phyloP scores from a whole-genome alignment of 257 asterid genomes.

The Capsicum rhomboideum region DNA sequence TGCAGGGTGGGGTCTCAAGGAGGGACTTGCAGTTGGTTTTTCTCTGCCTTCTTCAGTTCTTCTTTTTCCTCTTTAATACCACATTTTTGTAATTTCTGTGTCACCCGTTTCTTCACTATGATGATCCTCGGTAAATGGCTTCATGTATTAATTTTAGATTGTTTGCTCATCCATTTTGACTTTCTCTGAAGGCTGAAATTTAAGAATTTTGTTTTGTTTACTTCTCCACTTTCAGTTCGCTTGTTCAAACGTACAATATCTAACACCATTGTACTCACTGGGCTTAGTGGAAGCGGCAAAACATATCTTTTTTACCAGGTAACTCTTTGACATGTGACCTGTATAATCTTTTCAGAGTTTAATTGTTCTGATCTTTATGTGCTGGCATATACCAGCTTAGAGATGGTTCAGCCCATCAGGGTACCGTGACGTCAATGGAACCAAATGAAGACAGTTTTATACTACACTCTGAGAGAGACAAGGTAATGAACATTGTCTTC shows the following conservation, averaged over 20 bases:
- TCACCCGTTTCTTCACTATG: neutral
- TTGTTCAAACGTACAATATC: neutral
- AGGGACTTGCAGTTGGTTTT: neutral
- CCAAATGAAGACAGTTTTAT: conserved; percentile 67
- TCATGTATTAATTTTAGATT: neutral
- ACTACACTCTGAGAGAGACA: conserved; percentile 54
- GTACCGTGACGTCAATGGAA: conserved; percentile 89
- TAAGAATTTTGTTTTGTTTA: neutral
- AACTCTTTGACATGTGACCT: neutral
- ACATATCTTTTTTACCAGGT: conserved; percentile 19
- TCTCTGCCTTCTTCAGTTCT: no score
- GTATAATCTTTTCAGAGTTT: neutral
- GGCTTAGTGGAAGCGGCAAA: conserved; percentile 19
- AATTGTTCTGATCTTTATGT: neutral
- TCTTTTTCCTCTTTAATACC: neutral
- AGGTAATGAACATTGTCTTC: conserved; percentile 29
- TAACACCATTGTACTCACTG: conserved; percentile 19
- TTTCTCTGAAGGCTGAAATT: neutral
- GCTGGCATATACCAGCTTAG: conserved; percentile 44
- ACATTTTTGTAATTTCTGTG: neutral
- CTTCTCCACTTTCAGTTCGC: neutral
- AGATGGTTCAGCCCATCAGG: conserved; percentile 82
- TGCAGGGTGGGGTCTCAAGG: neutral
- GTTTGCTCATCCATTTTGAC: neutral
- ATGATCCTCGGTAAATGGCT: neutral